Evolutionary conservation across 768 basidiomycete genomes (phyloP).

Genomic region (Boletus coccyginus): DNA sequence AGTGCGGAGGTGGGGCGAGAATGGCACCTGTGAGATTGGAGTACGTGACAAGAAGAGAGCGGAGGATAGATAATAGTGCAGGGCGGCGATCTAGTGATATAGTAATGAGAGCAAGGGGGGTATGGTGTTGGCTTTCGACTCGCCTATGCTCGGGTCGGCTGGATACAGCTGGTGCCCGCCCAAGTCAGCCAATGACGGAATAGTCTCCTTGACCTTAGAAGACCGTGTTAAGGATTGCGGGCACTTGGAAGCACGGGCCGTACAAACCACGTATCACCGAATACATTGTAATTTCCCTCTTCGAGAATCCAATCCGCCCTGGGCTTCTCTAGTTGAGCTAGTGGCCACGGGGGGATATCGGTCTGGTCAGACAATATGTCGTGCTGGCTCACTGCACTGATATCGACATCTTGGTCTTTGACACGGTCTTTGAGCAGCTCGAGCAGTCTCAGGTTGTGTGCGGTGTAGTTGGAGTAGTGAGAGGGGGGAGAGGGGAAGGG

Average conservation of each 20-base stretch:
- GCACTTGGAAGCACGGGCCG: conserved; percentile 29
- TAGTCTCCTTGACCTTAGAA: conserved; percentile 72
- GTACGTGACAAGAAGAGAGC: conserved; percentile 77
- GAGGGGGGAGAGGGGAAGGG: conserved; percentile 90
- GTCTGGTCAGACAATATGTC: conserved; percentile 65
- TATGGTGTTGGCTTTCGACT: conserved; percentile 11
- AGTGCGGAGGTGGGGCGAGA: conserved; percentile 58
- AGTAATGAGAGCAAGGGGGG: conserved; percentile 4
- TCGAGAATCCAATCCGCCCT: conserved; percentile 89
- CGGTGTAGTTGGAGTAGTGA: conserved; percentile 75
- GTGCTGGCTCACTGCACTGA: conserved; percentile 49
- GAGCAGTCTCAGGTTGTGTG: conserved; percentile 70
- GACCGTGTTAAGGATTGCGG: conserved; percentile 16
- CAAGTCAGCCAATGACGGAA: conserved; percentile 76
- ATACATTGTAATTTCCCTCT: conserved; percentile 77
- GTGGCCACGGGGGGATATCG: conserved; percentile 76
- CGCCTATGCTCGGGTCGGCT: conserved; percentile 65
- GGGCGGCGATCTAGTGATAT: conserved; percentile 66
- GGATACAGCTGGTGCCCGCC: conserved; percentile 84
- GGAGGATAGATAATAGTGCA: conserved; percentile 67
- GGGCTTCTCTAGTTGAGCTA: conserved; percentile 78
- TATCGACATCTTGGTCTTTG: conserved; percentile 34
- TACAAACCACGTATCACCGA: conserved; percentile 91
- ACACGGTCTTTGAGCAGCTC: conserved; percentile 56
- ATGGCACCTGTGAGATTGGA: conserved; percentile 70